Conservation (phyloP, 257 asterid species). For the Lantana camara region DNA sequence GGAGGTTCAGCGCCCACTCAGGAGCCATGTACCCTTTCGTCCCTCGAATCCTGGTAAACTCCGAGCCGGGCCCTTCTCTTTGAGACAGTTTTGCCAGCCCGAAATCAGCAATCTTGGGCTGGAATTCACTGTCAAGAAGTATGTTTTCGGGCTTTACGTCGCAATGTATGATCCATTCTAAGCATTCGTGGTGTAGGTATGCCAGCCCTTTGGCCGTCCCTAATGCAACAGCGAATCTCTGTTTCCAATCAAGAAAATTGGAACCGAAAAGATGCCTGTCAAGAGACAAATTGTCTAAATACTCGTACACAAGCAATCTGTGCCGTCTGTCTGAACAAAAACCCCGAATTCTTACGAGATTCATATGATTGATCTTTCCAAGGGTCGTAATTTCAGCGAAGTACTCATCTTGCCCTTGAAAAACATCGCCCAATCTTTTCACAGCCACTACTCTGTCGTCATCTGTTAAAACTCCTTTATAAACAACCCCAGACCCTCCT, state of each 20-base stretch:
- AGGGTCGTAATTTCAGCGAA: conserved; percentile 54
- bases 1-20: conserved; percentile 53
- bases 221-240: conserved; percentile 45
- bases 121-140: conserved; percentile 49
- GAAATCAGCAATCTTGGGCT: conserved; percentile 64
- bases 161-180: conserved; percentile 63
- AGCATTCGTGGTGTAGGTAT: conserved; percentile 65
- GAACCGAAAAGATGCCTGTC: conserved; percentile 42
- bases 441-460: conserved; percentile 50
- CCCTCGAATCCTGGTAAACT: conserved; percentile 51
- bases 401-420: conserved; percentile 46
- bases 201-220: conserved; percentile 62
- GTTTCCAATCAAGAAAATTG: conserved; percentile 44
- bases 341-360: conserved; percentile 57
- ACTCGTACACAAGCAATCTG: conserved; percentile 52
- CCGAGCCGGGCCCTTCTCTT: conserved; percentile 49
- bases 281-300: conserved; percentile 47
- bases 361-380: conserved; percentile 63
- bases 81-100: conserved; percentile 59
- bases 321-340: conserved; percentile 45
- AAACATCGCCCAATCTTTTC: conserved; percentile 45
- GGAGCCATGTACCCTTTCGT: conserved; percentile 75
- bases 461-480: conserved; percentile 47
- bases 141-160: conserved; percentile 70
- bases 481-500: conserved; percentile 57